Evolutionary conservation across 1,139 yeast species (phyloP), one percentile per base, ranked within the genome.

Genomic region (Blastobotrys apis): DNA sequence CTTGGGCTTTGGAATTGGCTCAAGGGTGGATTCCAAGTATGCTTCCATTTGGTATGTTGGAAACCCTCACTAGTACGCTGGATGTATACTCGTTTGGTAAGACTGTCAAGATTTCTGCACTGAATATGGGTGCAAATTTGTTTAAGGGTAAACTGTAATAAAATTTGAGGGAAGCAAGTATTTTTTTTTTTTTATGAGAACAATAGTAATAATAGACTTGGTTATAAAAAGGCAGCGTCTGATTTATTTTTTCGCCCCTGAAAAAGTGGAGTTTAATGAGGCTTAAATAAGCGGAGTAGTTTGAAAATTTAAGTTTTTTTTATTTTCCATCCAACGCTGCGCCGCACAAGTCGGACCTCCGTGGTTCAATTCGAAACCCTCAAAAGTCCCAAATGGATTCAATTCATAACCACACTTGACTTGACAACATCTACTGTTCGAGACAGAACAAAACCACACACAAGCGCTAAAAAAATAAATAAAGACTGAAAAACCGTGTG

Each of bases 1-100:
- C 86, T 0, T 90, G 81, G 67, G 97, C 98, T 5, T 71, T 92
- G 56, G 98, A 92, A 64, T 75, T 92, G 60, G 98, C 98, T 5
- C 98, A 92, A 70, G 98, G 98, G 47, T 92, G 96, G 94, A 86
- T 92, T 55, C 98, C 98, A 29, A 82, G 94, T 43, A 92, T 92
- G 98, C 74, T 94, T 53, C 97, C 97, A 17, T 94, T 92, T 63
- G 98, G 98, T 0, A 79, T 92, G 65, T 70, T 86, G 48, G 95
- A 87, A 62, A 78, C 84, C 5, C 61, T 84, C 48, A 75, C 83
- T 44, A 82, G 94, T 35, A 92, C 97, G 12, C 67, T 88, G 56
- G 98, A 92, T 64, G 66, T 82, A 53, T 65, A 72, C 56, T 79
- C 94, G 20, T 73, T 90, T 50, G 69, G 66, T 50, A 75, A 77